Evolutionary conservation across 768 basidiomycete species (phyloP).

Genomic region (Hericium alpestre): DNA sequence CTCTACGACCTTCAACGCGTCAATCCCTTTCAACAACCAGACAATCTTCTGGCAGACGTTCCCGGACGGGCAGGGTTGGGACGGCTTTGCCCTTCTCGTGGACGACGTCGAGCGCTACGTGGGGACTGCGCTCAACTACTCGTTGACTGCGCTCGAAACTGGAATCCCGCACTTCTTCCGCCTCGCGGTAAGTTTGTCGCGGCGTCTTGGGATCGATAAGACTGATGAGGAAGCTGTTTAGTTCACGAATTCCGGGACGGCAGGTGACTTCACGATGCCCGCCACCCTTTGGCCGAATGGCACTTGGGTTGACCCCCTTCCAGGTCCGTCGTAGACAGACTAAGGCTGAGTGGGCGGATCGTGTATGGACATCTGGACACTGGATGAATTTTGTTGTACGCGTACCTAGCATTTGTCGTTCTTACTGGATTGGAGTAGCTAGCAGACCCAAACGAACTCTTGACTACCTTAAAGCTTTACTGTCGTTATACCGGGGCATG

Average conservation of each 20-base stretch:
- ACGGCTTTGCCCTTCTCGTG: constrained; percentile 70
- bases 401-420: no score
- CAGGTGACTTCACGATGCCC: constrained; percentile 75
- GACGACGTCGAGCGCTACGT: constrained; percentile 77
- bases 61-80: constrained; percentile 39
- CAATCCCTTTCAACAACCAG: constrained; percentile 34
- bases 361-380: no score
- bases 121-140: constrained; percentile 62
- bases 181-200: constrained; percentile 44
- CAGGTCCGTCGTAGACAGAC: constrained; percentile 42
- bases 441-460: no score
- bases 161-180: constrained; percentile 69
- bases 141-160: constrained; percentile 49
- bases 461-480: no score
- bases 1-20: constrained; percentile 52
- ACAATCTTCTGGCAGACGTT: constrained; percentile 25
- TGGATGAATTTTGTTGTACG: no score
- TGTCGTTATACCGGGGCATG: no score
- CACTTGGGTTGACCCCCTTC: constrained; percentile 65
- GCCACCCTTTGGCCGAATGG: constrained; percentile 71
- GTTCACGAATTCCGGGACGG: constrained; percentile 34
- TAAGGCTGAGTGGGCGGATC: no score
- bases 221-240: constrained; percentile 15
- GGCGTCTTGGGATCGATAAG: not conserved
- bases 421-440: no score